A percentile compares a stretch with the other conserved stretches of the same genome.
Evolutionary conservation across 2,329 filamentous ascomycete species (phyloP).

Genomic region (Periconia sp.): DNA sequence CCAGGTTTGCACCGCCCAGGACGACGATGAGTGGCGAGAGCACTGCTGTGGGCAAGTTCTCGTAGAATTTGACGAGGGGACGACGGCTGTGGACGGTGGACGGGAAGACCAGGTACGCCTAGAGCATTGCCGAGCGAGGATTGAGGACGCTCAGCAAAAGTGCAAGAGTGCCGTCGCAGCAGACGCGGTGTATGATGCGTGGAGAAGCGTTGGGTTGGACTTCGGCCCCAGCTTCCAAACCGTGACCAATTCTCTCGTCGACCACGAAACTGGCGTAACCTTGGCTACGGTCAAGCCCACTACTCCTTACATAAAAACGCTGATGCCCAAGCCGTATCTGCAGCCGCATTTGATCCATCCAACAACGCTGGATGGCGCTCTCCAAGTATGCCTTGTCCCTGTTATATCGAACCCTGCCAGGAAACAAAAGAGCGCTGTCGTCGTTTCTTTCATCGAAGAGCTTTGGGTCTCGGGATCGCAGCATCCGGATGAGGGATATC

Average conservation of each 20-base stretch:
- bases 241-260: neutral
- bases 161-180: neutral
- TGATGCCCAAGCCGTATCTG: neutral
- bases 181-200: neutral
- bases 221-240: conserved; percentile 1
- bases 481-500: too few species aligned
- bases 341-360: conserved; percentile 6
- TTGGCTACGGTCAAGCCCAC: neutral
- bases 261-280: conserved; percentile 1
- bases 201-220: neutral
- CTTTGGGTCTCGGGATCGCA: too few species aligned
- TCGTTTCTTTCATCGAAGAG: too few species aligned
- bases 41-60: neutral
- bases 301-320: neutral
- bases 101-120: too few species aligned
- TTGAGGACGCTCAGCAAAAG: too few species aligned
- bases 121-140: too few species aligned
- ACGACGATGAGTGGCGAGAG: conserved; percentile 1
- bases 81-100: too few species aligned
- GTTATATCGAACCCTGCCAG: neutral
- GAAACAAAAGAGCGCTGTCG: conserved; percentile 4
- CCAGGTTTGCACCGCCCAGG: conserved; percentile 3
- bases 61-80: too few species aligned
- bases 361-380: conserved; percentile 4
- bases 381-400: conserved; percentile 4